Percentiles rank a stretch among this genome's conserved stretches.
Conservation (phyloP, 179 eudicot genomes). For the Silene noctiflora region DNA sequence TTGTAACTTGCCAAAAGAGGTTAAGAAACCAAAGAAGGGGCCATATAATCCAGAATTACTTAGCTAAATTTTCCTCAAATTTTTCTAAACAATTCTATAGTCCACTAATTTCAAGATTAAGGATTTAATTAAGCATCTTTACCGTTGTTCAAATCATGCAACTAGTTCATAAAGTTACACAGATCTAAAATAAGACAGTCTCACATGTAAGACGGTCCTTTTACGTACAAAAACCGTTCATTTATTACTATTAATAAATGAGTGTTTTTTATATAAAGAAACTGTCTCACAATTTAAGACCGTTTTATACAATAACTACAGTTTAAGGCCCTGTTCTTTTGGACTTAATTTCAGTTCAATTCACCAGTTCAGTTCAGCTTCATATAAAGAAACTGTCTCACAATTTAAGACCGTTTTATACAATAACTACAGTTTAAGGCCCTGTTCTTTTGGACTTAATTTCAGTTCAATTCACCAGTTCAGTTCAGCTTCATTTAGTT, state of each 20-base stretch:
- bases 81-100: slow-evolving; percentile 2
- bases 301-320: background rate
- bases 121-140: slow-evolving; percentile 15
- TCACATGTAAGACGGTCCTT: too few species aligned
- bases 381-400: too few species aligned
- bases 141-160: slow-evolving; percentile 1
- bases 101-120: slow-evolving; percentile 19
- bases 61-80: background rate
- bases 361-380: too few species aligned
- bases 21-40: slow-evolving; percentile 9
- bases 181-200: background rate
- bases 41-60: slow-evolving; percentile 5
- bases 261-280: too few species aligned
- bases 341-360: too few species aligned
- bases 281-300: too few species aligned
- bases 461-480: too few species aligned
- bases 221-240: too few species aligned
- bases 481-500: too few species aligned
- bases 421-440: background rate
- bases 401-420: background rate
- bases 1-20: slow-evolving; percentile 13
- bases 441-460: too few species aligned
- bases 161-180: background rate
- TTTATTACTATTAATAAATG: too few species aligned
- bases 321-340: too few species aligned